phyloP scores from a whole-genome alignment of 73 alveolate genomes.

The Paramecium primaurelia region DNA sequence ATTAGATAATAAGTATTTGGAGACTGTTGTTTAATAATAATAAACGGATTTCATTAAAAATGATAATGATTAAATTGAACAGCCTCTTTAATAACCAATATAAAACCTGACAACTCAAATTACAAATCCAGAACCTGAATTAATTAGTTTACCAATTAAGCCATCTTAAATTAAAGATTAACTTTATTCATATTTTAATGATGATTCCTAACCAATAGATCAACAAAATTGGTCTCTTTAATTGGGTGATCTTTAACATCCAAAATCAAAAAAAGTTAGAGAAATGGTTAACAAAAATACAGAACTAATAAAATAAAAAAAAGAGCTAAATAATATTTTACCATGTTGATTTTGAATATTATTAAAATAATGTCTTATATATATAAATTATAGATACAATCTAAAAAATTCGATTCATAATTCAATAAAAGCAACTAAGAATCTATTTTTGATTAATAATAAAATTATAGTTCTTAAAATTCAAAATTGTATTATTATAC shows the following conservation, averaged over 20 bases:
- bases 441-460: neutral
- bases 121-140: neutral
- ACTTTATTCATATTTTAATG: neutral
- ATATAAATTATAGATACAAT: neutral
- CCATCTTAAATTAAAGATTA: neutral
- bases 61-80: neutral
- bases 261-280: slow-evolving; percentile 18
- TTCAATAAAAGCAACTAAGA: neutral
- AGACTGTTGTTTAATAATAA: neutral
- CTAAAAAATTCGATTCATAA: too few species aligned
- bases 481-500: too few species aligned
- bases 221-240: neutral
- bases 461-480: too few species aligned
- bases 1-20: neutral
- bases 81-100: neutral
- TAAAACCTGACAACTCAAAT: neutral
- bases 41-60: neutral
- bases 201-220: slow-evolving; percentile 1
- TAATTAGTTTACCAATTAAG: neutral
- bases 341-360: neutral
- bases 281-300: slow-evolving; percentile 29
- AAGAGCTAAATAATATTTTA: neutral
- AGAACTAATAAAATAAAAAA: neutral
- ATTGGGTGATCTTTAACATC: neutral
- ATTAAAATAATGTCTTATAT: neutral